phyloP scores from a whole-genome alignment of 2,329 filamentous ascomycete species.

The Fragosphaeria purpurea region DNA sequence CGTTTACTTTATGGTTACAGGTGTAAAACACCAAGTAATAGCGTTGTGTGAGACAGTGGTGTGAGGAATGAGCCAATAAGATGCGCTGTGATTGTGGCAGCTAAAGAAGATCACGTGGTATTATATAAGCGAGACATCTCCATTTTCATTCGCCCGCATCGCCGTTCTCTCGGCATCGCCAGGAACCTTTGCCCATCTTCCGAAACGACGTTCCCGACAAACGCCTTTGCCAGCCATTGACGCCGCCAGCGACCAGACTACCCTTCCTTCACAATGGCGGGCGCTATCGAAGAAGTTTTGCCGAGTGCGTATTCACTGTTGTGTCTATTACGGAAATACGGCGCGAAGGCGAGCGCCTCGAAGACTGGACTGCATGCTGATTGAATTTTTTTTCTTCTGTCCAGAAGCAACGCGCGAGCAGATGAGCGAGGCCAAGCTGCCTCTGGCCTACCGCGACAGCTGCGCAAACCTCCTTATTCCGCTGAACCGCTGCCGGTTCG shows the following conservation, averaged over 20 bases:
- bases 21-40: background rate
- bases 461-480: constrained; percentile 93
- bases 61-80: background rate
- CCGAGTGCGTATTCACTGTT: background rate
- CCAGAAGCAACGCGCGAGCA: constrained; percentile 74
- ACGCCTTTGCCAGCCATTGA: background rate
- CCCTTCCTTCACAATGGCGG: constrained; percentile 3
- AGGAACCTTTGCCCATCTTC: too few relatives aligned
- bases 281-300: constrained; percentile 5
- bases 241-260: background rate
- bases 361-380: too few relatives aligned
- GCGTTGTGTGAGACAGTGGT: background rate
- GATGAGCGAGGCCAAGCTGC: constrained; percentile 85
- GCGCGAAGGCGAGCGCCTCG: too few relatives aligned
- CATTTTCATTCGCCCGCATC: background rate
- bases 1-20: too few relatives aligned
- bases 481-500: constrained; percentile 85
- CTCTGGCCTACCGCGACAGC: constrained; percentile 85
- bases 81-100: background rate
- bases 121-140: background rate
- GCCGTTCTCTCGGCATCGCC: too few relatives aligned
- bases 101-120: constrained; percentile 5
- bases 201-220: too few relatives aligned
- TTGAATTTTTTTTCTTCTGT: too few relatives aligned
- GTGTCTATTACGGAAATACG: too few relatives aligned